phyloP scores from a whole-genome alignment of 306 rosid genomes.

The Purshia tridentata region DNA sequence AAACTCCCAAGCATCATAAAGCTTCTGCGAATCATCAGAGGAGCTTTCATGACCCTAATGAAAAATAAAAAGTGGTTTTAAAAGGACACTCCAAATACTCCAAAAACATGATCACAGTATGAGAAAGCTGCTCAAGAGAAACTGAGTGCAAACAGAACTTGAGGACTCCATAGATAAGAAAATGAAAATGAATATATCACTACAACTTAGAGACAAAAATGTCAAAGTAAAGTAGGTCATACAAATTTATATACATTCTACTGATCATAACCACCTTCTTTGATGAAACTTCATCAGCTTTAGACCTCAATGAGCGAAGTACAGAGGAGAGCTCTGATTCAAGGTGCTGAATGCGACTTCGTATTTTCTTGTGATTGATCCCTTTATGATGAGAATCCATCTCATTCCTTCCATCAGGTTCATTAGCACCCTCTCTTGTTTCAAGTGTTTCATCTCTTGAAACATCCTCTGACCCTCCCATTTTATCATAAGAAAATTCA shows the following conservation, averaged over 20 bases:
- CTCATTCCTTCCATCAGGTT: constrained; percentile 30
- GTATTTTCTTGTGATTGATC: constrained; percentile 41
- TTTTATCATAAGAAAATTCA: constrained; percentile 49
- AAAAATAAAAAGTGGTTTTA: constrained; percentile 28
- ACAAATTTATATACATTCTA: background rate
- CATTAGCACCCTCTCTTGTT: constrained; percentile 23
- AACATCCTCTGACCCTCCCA: constrained; percentile 30
- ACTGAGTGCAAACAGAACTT: constrained; percentile 3
- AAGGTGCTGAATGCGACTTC: constrained; percentile 52
- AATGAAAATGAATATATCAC: background rate
- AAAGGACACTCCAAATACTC: background rate
- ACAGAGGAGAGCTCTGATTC: constrained; percentile 65
- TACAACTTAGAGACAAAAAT: background rate
- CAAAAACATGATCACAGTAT: background rate
- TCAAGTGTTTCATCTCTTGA: constrained; percentile 36
- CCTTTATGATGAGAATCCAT: constrained; percentile 30
- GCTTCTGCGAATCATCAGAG: constrained; percentile 49
- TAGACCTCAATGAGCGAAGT: constrained; percentile 52
- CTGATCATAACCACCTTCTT: constrained; percentile 36
- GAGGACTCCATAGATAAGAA: background rate
- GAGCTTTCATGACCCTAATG: constrained; percentile 53
- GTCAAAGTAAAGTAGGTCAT: background rate
- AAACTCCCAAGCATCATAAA: constrained; percentile 76
- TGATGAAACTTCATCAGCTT: constrained; percentile 26
- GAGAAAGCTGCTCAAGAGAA: constrained; percentile 1